Base-by-base conservation (phyloP, 257 asterid genomes). In the Ilex asprella region DNA sequence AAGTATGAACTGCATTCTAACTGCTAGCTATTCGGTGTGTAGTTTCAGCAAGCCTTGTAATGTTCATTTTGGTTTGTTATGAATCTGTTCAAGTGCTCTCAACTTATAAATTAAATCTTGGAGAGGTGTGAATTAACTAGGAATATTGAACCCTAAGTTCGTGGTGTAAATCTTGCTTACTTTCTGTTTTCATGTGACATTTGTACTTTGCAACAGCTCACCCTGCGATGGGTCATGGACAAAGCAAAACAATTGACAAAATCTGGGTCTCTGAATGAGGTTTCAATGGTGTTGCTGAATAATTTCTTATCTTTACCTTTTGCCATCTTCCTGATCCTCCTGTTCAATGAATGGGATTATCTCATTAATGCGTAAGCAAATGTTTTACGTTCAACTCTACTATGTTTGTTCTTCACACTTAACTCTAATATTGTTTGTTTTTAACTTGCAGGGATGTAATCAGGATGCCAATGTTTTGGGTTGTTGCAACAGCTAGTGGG, bases 181-280 rank as follows among this genome's bases (percentile, higher is more conserved):
- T 49, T 15, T 12, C 13, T 35, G 7, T 41, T 1, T 31, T 43
- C 30, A 61, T 43, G 6, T 6, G 52, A 60, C 51, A 46, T 50
- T 35, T 59, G 55, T 39, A 56, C 49, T 16, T 59, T 76, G 66
- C 56, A 46, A 70, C 76, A 79, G 85, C 85, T 79, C 67, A 73
- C 82, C 56, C 63, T 79, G 11, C 77, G 82, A 56, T 66, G 58
- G 47, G 82, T 76, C 70, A 79, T 79, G 85, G 82, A 79, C 78
- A 79, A 70, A 65, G 85, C 85, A 50, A 76, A 79, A 64, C 76
- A 67, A 31, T 73, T 64, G 52, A 73, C 85, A 41, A 67, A 73
- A n/a, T 79, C 82, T 67, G 85, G 85, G 64, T 67, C 85, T 56
- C 80, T 79, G 50, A 76, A 79, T 51, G 85, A 79, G 73, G 71